Percentiles rank a stretch among this genome's conserved stretches.
Evolutionary conservation across 1,284 basidiomycete genomes (phyloP).

Genomic region (Cryptococcus maquisensis): DNA sequence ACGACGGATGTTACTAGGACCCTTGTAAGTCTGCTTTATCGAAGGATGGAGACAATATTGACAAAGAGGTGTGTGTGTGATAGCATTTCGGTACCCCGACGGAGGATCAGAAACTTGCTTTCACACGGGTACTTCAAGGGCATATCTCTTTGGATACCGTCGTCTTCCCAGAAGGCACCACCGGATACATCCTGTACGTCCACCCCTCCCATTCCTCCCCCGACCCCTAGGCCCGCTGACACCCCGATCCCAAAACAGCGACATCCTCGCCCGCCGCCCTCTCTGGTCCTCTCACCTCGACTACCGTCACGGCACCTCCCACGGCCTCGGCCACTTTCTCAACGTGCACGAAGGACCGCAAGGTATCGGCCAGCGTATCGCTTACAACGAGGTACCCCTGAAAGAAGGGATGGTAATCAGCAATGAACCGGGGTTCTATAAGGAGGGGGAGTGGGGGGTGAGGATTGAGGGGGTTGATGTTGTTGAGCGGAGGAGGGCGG

Average conservation of each 20-base stretch:
- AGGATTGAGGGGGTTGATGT: constrained; percentile 87
- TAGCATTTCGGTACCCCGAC: constrained; percentile 88
- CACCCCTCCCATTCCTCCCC: not conserved
- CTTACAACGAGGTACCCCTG: constrained; percentile 59
- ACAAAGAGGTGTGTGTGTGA: constrained; percentile 1
- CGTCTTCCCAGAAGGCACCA: constrained; percentile 82
- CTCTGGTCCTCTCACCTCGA: constrained; percentile 87
- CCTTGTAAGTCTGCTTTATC: constrained; percentile 55
- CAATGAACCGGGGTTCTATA: constrained; percentile 92
- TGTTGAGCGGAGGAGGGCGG: constrained; percentile 66
- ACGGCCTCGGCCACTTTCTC: constrained; percentile 86
- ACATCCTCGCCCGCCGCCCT: constrained; percentile 75
- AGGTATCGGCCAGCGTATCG: constrained; percentile 74
- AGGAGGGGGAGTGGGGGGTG: constrained; percentile 86
- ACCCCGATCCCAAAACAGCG: constrained; percentile 53
- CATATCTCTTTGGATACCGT: constrained; percentile 79
- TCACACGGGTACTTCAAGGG: constrained; percentile 92
- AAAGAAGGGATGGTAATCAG: constrained; percentile 84
- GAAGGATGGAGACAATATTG: too few relatives aligned
- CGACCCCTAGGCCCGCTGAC: not conserved
- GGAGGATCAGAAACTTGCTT: constrained; percentile 76
- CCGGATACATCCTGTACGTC: constrained; percentile 54
- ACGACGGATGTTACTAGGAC: constrained; percentile 94
- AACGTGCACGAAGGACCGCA: constrained; percentile 95
- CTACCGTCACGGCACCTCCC: constrained; percentile 80